These are phyloP conservation scores for Mercurialis annua DNA, from an alignment of 345 rosid species.

Conservation along the genomic window DNA sequence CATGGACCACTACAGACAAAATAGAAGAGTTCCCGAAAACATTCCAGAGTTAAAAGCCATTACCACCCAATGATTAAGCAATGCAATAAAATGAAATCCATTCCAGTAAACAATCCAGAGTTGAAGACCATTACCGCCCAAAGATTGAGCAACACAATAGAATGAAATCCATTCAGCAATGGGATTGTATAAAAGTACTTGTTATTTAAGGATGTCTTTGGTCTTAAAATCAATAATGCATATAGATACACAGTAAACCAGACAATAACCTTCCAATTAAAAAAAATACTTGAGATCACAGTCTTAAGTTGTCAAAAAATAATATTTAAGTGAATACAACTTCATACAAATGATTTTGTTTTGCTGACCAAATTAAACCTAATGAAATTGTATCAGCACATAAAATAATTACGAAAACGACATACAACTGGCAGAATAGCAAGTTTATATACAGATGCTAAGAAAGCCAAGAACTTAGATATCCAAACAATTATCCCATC, in stretches of 20 bases:
- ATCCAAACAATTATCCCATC: not conserved
- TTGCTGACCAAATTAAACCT: too few species aligned
- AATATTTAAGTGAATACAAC: not conserved
- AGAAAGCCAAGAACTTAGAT: not conserved
- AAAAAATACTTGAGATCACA: not conserved
- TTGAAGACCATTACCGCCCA: not conserved
- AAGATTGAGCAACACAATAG: not conserved
- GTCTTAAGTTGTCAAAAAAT: not conserved
- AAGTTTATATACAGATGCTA: not conserved
- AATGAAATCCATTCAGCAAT: too few species aligned
- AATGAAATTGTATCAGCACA: too few species aligned
- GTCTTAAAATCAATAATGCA: not conserved
- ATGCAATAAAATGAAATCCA: not conserved
- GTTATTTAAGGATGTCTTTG: not conserved
- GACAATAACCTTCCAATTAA: not conserved
- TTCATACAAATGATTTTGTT: not conserved
- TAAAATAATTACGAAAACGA: not conserved
- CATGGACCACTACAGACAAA: conserved; percentile 60
- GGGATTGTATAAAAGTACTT: not conserved
- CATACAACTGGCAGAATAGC: not conserved
- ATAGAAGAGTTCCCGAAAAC: conserved; percentile 15
- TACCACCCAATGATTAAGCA: not conserved
- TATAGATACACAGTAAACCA: not conserved
- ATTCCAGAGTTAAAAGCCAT: not conserved
- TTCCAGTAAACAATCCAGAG: not conserved